A percentile compares a stretch with the other conserved stretches of the same genome.
These are phyloP conservation scores for Erythrophleum ivorense DNA, from an alignment of 331 rosid genomes.

Conservation along the genomic window DNA sequence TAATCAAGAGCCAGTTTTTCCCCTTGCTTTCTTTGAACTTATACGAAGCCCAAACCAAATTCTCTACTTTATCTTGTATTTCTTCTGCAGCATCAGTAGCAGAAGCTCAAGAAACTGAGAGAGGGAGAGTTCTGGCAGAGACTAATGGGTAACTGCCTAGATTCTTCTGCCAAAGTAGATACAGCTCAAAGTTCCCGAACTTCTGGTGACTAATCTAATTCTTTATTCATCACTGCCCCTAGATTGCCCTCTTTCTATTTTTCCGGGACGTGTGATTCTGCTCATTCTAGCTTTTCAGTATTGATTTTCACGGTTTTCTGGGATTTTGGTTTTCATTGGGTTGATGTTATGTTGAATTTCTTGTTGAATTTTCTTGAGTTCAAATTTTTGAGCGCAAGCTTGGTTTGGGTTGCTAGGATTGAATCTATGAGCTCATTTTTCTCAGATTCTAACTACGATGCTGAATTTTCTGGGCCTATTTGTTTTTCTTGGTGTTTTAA, in stretches of 20 bases:
- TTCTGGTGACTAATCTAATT: constrained; percentile 42
- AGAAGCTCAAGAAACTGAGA: neutral
- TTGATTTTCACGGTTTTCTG: neutral
- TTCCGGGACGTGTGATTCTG: neutral
- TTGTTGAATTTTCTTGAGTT: constrained; percentile 2
- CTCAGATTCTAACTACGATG: constrained; percentile 1
- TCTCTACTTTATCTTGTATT: neutral
- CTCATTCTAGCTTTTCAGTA: neutral
- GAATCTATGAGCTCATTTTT: neutral
- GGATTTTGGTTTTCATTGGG: constrained; percentile 8
- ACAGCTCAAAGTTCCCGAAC: constrained; percentile 53
- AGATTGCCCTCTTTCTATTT: neutral
- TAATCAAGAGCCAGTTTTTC: neutral
- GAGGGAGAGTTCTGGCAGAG: constrained; percentile 28
- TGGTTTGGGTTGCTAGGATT: constrained; percentile 22
- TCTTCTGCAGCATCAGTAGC: neutral
- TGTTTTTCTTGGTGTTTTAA: neutral
- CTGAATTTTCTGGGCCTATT: constrained; percentile 1
- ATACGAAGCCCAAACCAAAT: neutral
- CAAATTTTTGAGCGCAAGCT: neutral
- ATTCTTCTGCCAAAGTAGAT: constrained; percentile 62
- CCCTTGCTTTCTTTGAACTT: neutral
- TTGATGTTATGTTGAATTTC: constrained; percentile 1
- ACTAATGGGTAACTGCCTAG: constrained; percentile 58
- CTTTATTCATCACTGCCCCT: neutral